A percentile compares a stretch with the other conserved stretches of the same genome.
Evolutionary conservation across 495 filamentous ascomycete species (phyloP).

Genomic region (Annulohypoxylon maeteangense): DNA sequence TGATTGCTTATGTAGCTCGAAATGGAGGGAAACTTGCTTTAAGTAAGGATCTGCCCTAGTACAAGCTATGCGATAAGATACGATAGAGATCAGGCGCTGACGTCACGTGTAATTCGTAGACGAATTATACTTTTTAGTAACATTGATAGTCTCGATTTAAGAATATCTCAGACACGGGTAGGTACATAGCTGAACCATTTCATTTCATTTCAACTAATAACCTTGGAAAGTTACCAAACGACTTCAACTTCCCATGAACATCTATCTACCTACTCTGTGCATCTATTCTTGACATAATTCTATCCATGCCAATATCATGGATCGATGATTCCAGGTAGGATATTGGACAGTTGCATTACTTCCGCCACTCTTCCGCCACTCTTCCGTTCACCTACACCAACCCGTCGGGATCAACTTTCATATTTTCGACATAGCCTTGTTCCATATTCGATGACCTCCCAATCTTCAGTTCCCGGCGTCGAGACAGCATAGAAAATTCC

Average conservation of each 20-base stretch:
- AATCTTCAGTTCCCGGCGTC: constrained; percentile 57
- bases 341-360: background rate
- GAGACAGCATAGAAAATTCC: constrained; percentile 61
- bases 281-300: background rate
- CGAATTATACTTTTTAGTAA: constrained; percentile 1
- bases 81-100: constrained; percentile 7
- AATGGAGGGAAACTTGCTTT: constrained; percentile 1
- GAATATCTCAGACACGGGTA: background rate
- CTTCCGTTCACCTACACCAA: background rate
- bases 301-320: background rate
- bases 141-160: background rate
- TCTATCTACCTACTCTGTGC: background rate
- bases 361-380: background rate
- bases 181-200: background rate
- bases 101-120: constrained; percentile 29
- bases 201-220: no score
- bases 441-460: constrained; percentile 57
- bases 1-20: constrained; percentile 7
- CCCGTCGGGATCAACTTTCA: background rate
- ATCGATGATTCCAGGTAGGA: background rate
- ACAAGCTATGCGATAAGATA: constrained; percentile 1
- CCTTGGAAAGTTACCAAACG: no score
- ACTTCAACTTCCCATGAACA: no score
- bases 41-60: constrained; percentile 11
- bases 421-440: constrained; percentile 55